Evolutionary conservation across 2,329 filamentous ascomycete genomes (phyloP).

Genomic region (Domatiomyces globalis): DNA sequence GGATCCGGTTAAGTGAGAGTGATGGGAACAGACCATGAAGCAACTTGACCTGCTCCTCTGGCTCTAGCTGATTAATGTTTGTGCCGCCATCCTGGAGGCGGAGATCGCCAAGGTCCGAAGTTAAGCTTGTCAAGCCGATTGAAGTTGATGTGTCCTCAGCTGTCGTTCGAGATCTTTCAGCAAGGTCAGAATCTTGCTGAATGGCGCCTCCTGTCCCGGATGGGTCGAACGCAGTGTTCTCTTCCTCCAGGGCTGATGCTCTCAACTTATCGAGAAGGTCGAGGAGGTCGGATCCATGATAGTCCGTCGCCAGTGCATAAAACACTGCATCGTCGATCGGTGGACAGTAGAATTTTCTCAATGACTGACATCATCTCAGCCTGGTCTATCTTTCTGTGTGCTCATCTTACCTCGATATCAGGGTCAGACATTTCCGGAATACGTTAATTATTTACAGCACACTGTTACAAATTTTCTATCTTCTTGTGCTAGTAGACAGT

Average conservation of each 20-base stretch:
- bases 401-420: background rate
- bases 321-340: constrained; percentile 66
- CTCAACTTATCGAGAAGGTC: constrained; percentile 58
- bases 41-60: background rate
- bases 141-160: constrained; percentile 6
- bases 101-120: constrained; percentile 15
- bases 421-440: background rate
- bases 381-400: background rate
- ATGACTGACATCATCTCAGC: constrained; percentile 2
- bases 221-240: constrained; percentile 26
- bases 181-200: constrained; percentile 22
- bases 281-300: constrained; percentile 19
- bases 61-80: background rate
- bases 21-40: background rate
- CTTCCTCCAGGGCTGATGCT: constrained; percentile 49
- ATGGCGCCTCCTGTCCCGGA: constrained; percentile 12
- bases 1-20: background rate
- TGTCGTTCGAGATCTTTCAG: constrained; percentile 18
- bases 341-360: constrained; percentile 52
- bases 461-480: background rate
- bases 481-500: background rate
- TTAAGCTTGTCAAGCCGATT: constrained; percentile 14
- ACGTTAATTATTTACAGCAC: background rate
- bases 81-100: background rate
- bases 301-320: constrained; percentile 61